phyloP scores from a whole-genome alignment of 345 rosid genomes.

The Durio zibethinus region DNA sequence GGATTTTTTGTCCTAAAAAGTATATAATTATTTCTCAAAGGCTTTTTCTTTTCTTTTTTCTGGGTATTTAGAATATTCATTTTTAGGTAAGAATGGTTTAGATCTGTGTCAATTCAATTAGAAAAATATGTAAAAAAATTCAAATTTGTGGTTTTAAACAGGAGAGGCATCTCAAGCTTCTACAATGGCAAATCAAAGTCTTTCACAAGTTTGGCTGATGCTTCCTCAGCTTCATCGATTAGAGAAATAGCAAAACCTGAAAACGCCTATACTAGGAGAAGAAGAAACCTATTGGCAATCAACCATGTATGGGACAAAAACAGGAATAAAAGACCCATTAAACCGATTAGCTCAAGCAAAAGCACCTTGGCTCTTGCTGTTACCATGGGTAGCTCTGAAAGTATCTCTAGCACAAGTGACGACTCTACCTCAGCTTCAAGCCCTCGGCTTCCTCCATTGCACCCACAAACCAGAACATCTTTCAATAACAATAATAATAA shows the following conservation, averaged over 20 bases:
- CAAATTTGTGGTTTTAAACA: constrained; percentile 28
- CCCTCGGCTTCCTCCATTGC: constrained; percentile 63
- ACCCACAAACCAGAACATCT: constrained; percentile 44
- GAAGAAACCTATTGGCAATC: constrained; percentile 59
- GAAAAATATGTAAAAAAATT: too few species aligned
- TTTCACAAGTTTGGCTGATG: constrained; percentile 53
- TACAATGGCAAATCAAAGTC: constrained; percentile 87
- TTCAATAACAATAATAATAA: constrained; percentile 37
- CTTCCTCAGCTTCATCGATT: constrained; percentile 43
- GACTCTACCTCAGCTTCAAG: constrained; percentile 46
- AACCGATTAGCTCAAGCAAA: constrained; percentile 51
- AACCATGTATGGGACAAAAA: constrained; percentile 63
- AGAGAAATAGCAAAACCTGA: constrained; percentile 77
- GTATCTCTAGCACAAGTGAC: constrained; percentile 50
- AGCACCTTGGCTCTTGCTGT: constrained; percentile 74
- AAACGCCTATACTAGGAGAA: constrained; percentile 47
- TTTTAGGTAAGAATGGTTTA: neutral
- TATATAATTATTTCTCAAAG: neutral
- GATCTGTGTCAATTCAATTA: neutral
- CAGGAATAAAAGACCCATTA: constrained; percentile 38
- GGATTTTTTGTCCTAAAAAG: neutral
- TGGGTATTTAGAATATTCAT: neutral
- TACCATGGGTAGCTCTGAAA: constrained; percentile 60
- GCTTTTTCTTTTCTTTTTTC: neutral
- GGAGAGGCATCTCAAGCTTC: constrained; percentile 79